Conservation (phyloP, 1,139 yeast genomes). For the Kodamaea sp. region DNA sequence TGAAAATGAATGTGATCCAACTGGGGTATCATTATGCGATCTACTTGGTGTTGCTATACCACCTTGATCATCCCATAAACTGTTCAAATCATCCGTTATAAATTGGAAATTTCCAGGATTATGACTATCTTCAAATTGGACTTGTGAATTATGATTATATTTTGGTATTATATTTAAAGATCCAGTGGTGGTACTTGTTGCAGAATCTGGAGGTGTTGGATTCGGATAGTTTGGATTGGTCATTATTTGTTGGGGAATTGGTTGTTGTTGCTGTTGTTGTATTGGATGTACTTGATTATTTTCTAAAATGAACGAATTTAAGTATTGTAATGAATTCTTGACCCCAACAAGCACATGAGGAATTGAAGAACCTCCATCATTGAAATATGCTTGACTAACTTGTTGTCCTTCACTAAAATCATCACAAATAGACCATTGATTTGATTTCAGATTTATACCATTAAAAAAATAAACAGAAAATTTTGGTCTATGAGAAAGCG, state of each 20-base stretch:
- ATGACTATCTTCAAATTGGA: conserved; percentile 14
- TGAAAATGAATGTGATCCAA: conserved; percentile 2
- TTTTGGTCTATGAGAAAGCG: conserved; percentile 59
- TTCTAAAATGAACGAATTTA: conserved; percentile 54
- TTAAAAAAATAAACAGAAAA: conserved; percentile 69
- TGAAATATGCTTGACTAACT: conserved; percentile 61
- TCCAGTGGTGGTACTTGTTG: conserved; percentile 7
- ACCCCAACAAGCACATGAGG: conserved; percentile 57
- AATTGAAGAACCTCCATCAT: conserved; percentile 47
- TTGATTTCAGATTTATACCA: conserved; percentile 47
- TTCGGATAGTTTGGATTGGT: conserved; percentile 9
- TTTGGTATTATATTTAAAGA: conserved; percentile 4
- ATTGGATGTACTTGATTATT: conserved; percentile 17
- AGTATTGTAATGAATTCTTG: conserved; percentile 48
- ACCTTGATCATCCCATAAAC: conserved; percentile 22
- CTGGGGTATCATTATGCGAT: conserved; percentile 10
- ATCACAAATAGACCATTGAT: conserved; percentile 80
- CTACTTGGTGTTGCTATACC: conserved; percentile 7
- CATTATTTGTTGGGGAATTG: conserved; percentile 4
- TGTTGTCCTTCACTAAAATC: conserved; percentile 82
- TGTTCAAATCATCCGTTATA: conserved; percentile 16
- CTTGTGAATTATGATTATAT: conserved; percentile 14
- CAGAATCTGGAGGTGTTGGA: conserved; percentile 12
- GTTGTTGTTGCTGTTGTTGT: conserved; percentile 5
- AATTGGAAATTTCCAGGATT: conserved; percentile 19